Conservation (phyloP, 2,329 filamentous ascomycete species). For the Rachicladosporium sp. region DNA sequence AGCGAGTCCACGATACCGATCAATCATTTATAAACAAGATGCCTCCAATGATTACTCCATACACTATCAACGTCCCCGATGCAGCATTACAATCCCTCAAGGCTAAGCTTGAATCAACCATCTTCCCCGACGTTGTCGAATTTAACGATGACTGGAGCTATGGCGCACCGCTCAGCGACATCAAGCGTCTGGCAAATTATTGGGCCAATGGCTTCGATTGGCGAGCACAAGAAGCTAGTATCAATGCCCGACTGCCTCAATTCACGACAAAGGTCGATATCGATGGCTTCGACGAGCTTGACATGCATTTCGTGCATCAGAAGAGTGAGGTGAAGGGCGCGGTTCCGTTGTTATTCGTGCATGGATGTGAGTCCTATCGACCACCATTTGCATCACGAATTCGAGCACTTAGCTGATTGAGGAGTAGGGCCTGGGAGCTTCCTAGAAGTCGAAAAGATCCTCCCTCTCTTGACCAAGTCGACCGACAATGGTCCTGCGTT, state of each 20-base stretch:
- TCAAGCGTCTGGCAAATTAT: constrained; percentile 43
- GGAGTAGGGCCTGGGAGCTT: constrained; percentile 44
- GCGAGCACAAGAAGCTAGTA: constrained; percentile 29
- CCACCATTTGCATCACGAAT: no score
- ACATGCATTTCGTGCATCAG: constrained; percentile 39
- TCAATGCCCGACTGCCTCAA: constrained; percentile 37
- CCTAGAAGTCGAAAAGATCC: constrained; percentile 71
- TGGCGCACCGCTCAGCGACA: constrained; percentile 45
- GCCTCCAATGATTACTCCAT: constrained; percentile 19
- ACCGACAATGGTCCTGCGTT: constrained; percentile 28
- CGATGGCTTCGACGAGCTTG: constrained; percentile 28
- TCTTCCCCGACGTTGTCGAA: constrained; percentile 44
- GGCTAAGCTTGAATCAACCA: constrained; percentile 39
- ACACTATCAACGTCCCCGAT: constrained; percentile 37
- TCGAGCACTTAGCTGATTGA: no score
- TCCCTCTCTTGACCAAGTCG: constrained; percentile 42
- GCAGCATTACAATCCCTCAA: constrained; percentile 39
- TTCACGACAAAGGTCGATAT: constrained; percentile 33
- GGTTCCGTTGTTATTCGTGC: constrained; percentile 21
- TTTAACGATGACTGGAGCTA: constrained; percentile 37
- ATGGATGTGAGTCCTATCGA: no score
- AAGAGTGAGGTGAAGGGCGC: constrained; percentile 32
- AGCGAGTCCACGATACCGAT: no score
- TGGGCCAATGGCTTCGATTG: constrained; percentile 49
- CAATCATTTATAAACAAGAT: no score